Evolutionary conservation across 2,329 filamentous ascomycete genomes (phyloP).

Genomic region (Diplodia mutila): DNA sequence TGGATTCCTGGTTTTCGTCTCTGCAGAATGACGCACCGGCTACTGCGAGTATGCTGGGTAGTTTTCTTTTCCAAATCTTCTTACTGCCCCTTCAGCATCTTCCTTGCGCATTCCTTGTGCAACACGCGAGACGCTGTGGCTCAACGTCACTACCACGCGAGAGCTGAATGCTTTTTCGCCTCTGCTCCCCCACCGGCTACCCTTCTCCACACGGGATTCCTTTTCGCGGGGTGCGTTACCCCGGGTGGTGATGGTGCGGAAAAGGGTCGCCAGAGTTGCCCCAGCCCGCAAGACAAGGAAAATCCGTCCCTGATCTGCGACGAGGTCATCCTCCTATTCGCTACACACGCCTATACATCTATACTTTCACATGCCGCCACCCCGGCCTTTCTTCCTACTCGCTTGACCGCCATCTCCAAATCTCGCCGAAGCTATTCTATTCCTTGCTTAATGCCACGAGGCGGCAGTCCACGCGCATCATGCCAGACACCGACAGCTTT

Average conservation of each 20-base stretch:
- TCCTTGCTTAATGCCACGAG: conserved; percentile 7
- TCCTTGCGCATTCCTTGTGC: conserved; percentile 1
- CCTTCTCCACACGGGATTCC: conserved; percentile 1
- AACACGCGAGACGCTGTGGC: conserved; percentile 6
- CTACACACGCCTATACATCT: not conserved
- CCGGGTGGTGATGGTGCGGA: not conserved
- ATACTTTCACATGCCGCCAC: conserved; percentile 4
- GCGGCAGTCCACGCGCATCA: not conserved
- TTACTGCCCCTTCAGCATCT: not conserved
- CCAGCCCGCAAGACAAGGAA: not conserved
- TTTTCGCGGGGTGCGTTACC: conserved; percentile 6
- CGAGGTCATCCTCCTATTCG: not conserved
- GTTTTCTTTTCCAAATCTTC: not conserved
- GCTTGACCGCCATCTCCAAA: conserved; percentile 10
- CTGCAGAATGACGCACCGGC: not conserved
- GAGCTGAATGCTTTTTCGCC: not conserved
- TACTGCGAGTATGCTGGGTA: not conserved
- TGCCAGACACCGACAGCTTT: not conserved
- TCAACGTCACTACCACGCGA: conserved; percentile 11
- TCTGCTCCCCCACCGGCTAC: not conserved
- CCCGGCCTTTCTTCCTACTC: conserved; percentile 14
- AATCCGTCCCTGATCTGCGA: not conserved
- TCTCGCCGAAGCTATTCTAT: not conserved
- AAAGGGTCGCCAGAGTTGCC: conserved; percentile 9
- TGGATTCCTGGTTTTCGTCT: not conserved